Base-by-base conservation (phyloP, 2,329 filamentous ascomycete species). In the Cordyceps cateniannulata region DNA sequence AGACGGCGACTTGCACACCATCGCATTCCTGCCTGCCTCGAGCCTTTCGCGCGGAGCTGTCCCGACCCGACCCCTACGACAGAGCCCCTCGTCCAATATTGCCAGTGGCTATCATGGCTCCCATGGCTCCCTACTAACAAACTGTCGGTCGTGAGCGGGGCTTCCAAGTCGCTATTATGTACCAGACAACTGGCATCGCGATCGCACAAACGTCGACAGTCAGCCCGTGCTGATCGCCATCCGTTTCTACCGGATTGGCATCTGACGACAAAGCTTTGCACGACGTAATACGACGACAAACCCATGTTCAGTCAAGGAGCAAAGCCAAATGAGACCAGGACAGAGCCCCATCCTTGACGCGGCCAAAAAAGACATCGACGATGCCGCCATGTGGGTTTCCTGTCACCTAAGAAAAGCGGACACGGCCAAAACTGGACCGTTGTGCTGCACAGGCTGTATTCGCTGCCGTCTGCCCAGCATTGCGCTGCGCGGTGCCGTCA, bases 381-480 rank as follows among this genome's bases (percentile, higher is more conserved):
- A 59, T 59, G 56, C 56, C 48, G 38, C 38, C 56, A 59, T 59
- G 56, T 59, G 56, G 48, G 47, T 35, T 51, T 40, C 9, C 48
- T 35, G 47, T 59, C 56, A 45, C 56, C 48, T 32, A 32, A 45
- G 44, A 58, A 58, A 44, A n/a, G 20, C 20, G 55, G 29, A 57
- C 54, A 49, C 55, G 55, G 55, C 55, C 55, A 42, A 58, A 50
- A 50, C n/a, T 58, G 55, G 55, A 52, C 38, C 56, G 32, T 49
- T 27, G 27, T 35, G 18, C n/a, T 52, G 27, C n/a, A 22, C 27
- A 35, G 10, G 5, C 32, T n/a, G n/a, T n/a, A n/a, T n/a, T n/a
- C n/a, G n/a, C n/a, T n/a, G n/a, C n/a, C n/a, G n/a, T n/a, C n/a
- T n/a, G n/a, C n/a, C n/a, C n/a, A n/a, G n/a, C n/a, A n/a, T 20